These are phyloP conservation scores for Chytriomyces hyalinus DNA, from an alignment of 192 early-diverging fungal species.

Conservation along the genomic window DNA sequence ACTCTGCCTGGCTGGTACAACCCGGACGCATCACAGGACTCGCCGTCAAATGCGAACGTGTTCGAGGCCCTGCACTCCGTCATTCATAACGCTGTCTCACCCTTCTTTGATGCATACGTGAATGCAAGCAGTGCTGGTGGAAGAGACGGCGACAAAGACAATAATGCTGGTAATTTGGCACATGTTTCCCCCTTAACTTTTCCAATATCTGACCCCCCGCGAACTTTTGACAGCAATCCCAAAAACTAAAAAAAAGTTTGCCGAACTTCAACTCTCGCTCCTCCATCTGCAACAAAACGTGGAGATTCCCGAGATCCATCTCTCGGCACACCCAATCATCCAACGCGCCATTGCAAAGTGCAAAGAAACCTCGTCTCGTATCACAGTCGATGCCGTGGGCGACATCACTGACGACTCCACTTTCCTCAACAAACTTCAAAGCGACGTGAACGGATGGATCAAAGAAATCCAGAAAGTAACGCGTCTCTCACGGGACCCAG, in stretches of 20 bases:
- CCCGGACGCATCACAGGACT: not conserved
- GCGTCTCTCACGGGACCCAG: conserved; percentile 88
- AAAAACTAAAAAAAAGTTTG: conserved; percentile 98
- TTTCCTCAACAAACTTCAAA: conserved; percentile 93
- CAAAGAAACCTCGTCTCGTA: conserved; percentile 65
- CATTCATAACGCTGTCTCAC: conserved; percentile 91
- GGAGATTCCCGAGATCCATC: conserved; percentile 90
- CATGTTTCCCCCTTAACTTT: not conserved
- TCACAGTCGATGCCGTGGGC: conserved; percentile 75
- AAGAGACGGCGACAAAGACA: conserved; percentile 60
- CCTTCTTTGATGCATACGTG: conserved; percentile 96
- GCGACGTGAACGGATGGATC: conserved; percentile 97
- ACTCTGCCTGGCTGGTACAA: conserved; percentile 79
- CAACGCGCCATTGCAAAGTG: conserved; percentile 56
- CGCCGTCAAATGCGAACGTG: conserved; percentile 50
- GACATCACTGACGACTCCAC: conserved; percentile 77
- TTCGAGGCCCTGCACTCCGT: conserved; percentile 92
- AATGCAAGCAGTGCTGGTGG: conserved; percentile 56
- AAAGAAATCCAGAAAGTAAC: conserved; percentile 99
- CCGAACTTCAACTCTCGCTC: conserved; percentile 94
- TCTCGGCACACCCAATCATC: conserved; percentile 89
- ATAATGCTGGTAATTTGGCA: conserved; percentile 69
- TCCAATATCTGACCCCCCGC: not conserved
- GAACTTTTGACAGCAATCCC: conserved; percentile 72
- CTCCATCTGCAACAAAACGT: conserved; percentile 97